phyloP scores from a whole-genome alignment of 371 early-diverging fungal genomes.

The Catenaria anguillulae region DNA sequence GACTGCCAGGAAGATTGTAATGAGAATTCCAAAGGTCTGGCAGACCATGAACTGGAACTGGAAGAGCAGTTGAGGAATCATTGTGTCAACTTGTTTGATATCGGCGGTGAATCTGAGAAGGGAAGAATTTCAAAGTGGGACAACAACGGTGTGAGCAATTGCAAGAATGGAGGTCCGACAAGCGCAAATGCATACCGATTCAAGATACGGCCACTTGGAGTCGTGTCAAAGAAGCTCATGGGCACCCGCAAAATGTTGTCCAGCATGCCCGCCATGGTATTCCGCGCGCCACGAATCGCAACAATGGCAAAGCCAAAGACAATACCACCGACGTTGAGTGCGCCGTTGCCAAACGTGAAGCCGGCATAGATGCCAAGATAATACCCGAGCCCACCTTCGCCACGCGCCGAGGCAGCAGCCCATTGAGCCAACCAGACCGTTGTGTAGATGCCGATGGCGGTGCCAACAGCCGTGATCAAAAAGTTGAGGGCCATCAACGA shows the following conservation, averaged over 20 bases:
- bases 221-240: slow-evolving; percentile 50
- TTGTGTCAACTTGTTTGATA: neutral
- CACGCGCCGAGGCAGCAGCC: neutral
- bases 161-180: too few relatives aligned
- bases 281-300: slow-evolving; percentile 54
- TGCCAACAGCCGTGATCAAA: neutral
- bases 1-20: slow-evolving; percentile 40
- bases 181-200: too few relatives aligned
- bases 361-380: slow-evolving; percentile 46
- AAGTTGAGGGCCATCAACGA: neutral
- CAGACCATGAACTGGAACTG: neutral
- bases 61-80: neutral
- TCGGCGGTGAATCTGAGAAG: neutral
- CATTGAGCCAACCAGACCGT: neutral
- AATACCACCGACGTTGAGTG: slow-evolving; percentile 51
- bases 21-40: slow-evolving; percentile 26
- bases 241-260: slow-evolving; percentile 20
- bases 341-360: slow-evolving; percentile 50
- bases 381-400: neutral
- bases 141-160: too few relatives aligned
- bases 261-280: slow-evolving; percentile 45
- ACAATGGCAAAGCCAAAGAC: slow-evolving; percentile 64
- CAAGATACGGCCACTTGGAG: slow-evolving; percentile 70
- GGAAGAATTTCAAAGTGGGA: too few relatives aligned
- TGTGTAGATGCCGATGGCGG: neutral